Evolutionary conservation across 257 asterid genomes (phyloP), one percentile per base, ranked within the genome.

Genomic region (Nicotiana otophora): DNA sequence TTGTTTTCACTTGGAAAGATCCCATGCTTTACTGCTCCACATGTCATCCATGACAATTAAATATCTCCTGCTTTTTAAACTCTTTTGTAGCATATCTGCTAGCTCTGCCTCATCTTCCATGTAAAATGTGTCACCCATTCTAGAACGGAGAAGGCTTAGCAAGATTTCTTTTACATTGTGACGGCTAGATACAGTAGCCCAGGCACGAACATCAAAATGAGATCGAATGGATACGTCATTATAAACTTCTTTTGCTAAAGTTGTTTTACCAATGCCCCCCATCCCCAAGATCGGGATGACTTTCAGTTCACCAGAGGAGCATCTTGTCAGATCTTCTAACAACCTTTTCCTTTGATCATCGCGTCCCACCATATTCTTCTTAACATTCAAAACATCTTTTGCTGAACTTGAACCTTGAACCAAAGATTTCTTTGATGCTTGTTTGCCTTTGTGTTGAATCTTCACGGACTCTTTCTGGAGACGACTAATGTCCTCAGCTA

Each of bases 21-120:
- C 12, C 82, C 84, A 84, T 30, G 53, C 60, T 12, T 19, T 48
- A 30, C 6, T 80, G 30, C 36, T 46, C 84, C 84, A 81, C 34
- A 84, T 17, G 63, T 84, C 82, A 53, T 81, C 87, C 81, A 84
- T n/a, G 14, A 84, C 78, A 46, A 84, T 72, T 28, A 84, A 68
- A 30, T 80, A 84, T 23, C 69, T 80, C 57, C 31, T 51, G 5
- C 48, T 4, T 61, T 9, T 74, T 15, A 84, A 51, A n/a, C 78
- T 11, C 39, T 2, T 57, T 10, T 15, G 48, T 30, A 84, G 65
- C 31, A 30, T 23, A 1, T 11, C 8, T 0, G 60, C 80, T 30
- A 84, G 65, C 42, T 60, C 67, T 17, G 54, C 78, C 16, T 76
- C 61, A 23, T 51, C 34, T 66, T 36, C 48, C 12, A 46, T 81